Base-by-base conservation (phyloP, 192 early-diverging fungal species). In the Diversispora epigaea region DNA sequence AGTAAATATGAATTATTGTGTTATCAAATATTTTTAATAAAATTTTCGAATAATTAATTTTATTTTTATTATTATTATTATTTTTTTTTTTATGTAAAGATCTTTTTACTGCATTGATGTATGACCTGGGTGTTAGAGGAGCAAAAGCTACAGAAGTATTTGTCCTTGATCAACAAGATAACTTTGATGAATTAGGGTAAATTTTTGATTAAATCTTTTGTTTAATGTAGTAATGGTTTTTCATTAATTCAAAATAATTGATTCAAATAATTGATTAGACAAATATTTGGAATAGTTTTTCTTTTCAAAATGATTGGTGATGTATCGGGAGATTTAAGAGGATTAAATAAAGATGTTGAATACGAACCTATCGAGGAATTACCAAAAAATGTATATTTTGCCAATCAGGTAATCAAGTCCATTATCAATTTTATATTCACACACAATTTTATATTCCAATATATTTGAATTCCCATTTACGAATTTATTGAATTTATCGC, bases 81-180 rank as follows among this genome's bases (percentile, higher is more conserved):
- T n/a, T 19, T 32, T 17, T 67, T 47, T 47, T 22, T 54, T 15
- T 25, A 56, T 15, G 32, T 61, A 17, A 15, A 85, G 84, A 76
- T 17, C 80, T 87, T 67, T 89, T 92, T 44, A 89, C 89, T 10
- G 82, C 89, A 78, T 86, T 92, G 25, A 88, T 89, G 76, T 76
- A 81, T 46, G 80, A 81, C 78, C 81, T 92, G 82, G 90, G 90
- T 25, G 87, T 82, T 8, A 71, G 75, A 70, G 88, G 87, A 43
- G 82, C 89, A 49, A 88, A 90, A 60, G 90, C 91, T 4, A 89
- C 91, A 47, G 88, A 88, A 69, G 78, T 88, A 66, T 82, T 80
- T 61, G 75, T 84, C 41, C 84, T 85, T 74, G 57, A 69, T 43
- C 80, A 77, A 12, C 58, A 85, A 55, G 61, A 72, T 19, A 74